Evolutionary conservation across 2,329 filamentous ascomycete genomes (phyloP), one percentile per base, ranked within the genome.

Genomic region (Aplosporella prunicola): DNA sequence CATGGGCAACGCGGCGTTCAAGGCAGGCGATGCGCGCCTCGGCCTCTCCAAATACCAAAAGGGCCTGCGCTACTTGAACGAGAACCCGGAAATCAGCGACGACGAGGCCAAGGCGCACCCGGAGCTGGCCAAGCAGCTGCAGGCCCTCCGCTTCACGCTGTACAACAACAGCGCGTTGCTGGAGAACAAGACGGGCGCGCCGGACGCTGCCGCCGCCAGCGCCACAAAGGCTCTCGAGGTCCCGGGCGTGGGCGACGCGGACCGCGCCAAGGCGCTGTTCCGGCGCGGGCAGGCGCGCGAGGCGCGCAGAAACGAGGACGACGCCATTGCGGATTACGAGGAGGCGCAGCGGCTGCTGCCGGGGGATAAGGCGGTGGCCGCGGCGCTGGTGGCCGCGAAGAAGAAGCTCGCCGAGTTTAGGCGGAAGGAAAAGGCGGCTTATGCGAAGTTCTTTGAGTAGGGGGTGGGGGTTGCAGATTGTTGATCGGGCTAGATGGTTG

Each of bases 11-110:
- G 78, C 78, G 50, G 87, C 88, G 1, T 95, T 95, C 74, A 95
- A 95, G 70, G 68, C 64, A 17, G 78, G 78, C 26, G 75, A 94
- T 51, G 54, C 81, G 25, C 60, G 68, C 24, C 63, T 83, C 20
- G 89, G 79, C 2, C 69, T 96, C 17, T 78, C 81, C 43, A 98
- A 98, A 67, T 98, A 98, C 66, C 78, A 93, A 60, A 98, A 98
- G 68, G 88, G 78, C 13, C 64, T 94, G 43, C 78, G 87, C 51
- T 95, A 94, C 61, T 68, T 94, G 43, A 84, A 89, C 60, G 84
- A 93, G 60, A 84, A 88, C 53, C 81, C 82, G 1, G 77, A 83
- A 9, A 63, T 69, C 2, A 60, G 65, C 16, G 82, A 91, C 27
- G 71, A 76, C 30, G 85, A 89, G 48, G 71, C 81, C 4, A 67